Conservation (phyloP, 768 basidiomycete genomes). For the Cystobasidiopsis lactophilus region DNA sequence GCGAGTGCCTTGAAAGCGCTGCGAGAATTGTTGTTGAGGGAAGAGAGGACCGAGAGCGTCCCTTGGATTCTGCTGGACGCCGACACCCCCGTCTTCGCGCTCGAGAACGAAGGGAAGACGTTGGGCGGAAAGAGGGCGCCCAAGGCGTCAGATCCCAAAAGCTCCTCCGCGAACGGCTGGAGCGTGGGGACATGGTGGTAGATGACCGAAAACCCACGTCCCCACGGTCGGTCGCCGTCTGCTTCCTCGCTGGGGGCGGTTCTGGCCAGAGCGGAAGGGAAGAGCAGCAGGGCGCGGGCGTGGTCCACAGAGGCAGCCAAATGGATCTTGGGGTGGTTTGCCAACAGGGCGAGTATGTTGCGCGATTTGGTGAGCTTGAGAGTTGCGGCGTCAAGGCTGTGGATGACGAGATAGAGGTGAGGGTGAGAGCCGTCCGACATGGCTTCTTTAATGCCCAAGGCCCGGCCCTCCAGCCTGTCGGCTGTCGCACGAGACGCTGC, state of each 20-base stretch:
- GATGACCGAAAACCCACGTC: slow-evolving; percentile 35
- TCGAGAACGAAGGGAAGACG: slow-evolving; percentile 38
- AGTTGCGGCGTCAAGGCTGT: slow-evolving; percentile 63
- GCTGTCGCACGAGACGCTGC: background rate
- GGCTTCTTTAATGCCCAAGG: slow-evolving; percentile 24
- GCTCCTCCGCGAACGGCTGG: slow-evolving; percentile 54
- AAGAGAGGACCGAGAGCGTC: slow-evolving; percentile 57
- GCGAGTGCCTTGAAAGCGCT: slow-evolving; percentile 57
- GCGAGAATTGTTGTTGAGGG: slow-evolving; percentile 68
- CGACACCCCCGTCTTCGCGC: slow-evolving; percentile 3
- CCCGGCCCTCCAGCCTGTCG: slow-evolving; percentile 49
- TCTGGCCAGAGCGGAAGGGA: slow-evolving; percentile 36
- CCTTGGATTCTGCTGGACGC: slow-evolving; percentile 23
- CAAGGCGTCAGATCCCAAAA: slow-evolving; percentile 20
- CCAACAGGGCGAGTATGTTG: slow-evolving; percentile 47
- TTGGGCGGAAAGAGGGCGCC: slow-evolving; percentile 24
- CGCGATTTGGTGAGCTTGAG: slow-evolving; percentile 44
- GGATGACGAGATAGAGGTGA: slow-evolving; percentile 59
- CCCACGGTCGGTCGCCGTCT: slow-evolving; percentile 18
- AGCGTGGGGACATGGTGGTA: slow-evolving; percentile 86
- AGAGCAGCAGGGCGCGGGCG: slow-evolving; percentile 60
- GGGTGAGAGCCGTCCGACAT: slow-evolving; percentile 35
- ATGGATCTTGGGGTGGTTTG: slow-evolving; percentile 52
- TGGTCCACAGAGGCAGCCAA: slow-evolving; percentile 71
- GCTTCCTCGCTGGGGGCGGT: background rate